Evolutionary conservation across 768 basidiomycete genomes (phyloP).

Genomic region (Lentinula detonsa): DNA sequence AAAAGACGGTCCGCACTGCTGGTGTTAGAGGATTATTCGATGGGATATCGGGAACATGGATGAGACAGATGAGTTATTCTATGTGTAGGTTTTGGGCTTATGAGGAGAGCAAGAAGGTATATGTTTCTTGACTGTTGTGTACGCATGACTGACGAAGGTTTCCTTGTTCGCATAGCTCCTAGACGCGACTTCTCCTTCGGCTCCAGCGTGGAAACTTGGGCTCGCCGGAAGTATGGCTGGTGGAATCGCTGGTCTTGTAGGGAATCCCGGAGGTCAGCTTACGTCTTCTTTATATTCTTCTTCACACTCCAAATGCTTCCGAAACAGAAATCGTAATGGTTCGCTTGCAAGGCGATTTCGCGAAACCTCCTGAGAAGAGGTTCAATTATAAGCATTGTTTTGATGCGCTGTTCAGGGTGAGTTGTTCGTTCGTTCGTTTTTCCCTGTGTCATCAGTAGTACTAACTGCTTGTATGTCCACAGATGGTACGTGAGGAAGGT

Average conservation of each 20-base stretch:
- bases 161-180: conserved; percentile 19
- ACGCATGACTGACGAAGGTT: too few species aligned
- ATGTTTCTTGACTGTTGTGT: too few species aligned
- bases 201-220: conserved; percentile 78
- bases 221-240: conserved; percentile 86
- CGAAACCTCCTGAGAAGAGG: conserved; percentile 80
- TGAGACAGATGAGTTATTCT: conserved; percentile 91
- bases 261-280: conserved; percentile 70
- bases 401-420: conserved; percentile 79
- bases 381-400: conserved; percentile 90
- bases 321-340: conserved; percentile 75
- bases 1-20: conserved; percentile 77
- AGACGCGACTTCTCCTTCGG: conserved; percentile 56
- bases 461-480: conserved; percentile 6
- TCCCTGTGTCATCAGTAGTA: not conserved
- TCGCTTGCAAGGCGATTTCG: conserved; percentile 86
- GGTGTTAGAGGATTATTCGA: conserved; percentile 34
- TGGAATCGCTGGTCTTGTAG: conserved; percentile 80
- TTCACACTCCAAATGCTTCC: not conserved
- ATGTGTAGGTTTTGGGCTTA: conserved; percentile 93
- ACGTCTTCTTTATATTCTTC: conserved; percentile 11
- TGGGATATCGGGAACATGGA: conserved; percentile 80
- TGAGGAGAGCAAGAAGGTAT: conserved; percentile 80
- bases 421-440: conserved; percentile 20
- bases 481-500: conserved; percentile 91